phyloP scores from a whole-genome alignment of 768 basidiomycete genomes.

The Tephrocybe rancida region DNA sequence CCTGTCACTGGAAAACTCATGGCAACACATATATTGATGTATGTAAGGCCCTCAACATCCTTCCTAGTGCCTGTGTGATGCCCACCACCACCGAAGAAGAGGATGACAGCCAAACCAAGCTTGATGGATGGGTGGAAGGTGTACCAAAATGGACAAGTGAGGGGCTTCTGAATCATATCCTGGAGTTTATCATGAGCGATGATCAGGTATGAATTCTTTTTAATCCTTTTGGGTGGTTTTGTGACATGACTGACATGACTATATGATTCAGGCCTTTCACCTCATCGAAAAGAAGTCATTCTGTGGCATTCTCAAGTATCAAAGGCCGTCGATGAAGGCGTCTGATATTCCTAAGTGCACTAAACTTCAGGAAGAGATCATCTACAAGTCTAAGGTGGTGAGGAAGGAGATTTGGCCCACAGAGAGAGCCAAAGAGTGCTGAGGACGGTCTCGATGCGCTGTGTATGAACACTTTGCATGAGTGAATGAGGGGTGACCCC shows the following conservation, averaged over 20 bases:
- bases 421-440: too few species aligned
- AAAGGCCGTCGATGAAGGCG: constrained; percentile 12
- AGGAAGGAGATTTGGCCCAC: too few species aligned
- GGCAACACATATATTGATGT: background rate
- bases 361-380: constrained; percentile 11
- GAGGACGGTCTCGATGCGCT: too few species aligned
- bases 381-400: constrained; percentile 11
- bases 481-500: too few species aligned
- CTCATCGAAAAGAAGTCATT: constrained; percentile 12
- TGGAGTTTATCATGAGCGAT: constrained; percentile 4
- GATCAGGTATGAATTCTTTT: constrained; percentile 7
- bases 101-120: background rate
- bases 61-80: background rate
- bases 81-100: background rate
- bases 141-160: constrained; percentile 7
- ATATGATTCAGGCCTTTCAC: constrained; percentile 3
- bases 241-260: background rate
- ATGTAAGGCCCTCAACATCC: background rate
- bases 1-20: constrained; percentile 2
- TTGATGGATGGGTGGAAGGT: background rate
- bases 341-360: constrained; percentile 13
- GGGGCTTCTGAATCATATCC: constrained; percentile 5
- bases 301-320: constrained; percentile 10
- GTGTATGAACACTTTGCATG: too few species aligned
- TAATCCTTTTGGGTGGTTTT: background rate